Evolutionary conservation across 441 rosid species (phyloP), one percentile per base, ranked within the genome.

Genomic region (Macaranga tanarius): DNA sequence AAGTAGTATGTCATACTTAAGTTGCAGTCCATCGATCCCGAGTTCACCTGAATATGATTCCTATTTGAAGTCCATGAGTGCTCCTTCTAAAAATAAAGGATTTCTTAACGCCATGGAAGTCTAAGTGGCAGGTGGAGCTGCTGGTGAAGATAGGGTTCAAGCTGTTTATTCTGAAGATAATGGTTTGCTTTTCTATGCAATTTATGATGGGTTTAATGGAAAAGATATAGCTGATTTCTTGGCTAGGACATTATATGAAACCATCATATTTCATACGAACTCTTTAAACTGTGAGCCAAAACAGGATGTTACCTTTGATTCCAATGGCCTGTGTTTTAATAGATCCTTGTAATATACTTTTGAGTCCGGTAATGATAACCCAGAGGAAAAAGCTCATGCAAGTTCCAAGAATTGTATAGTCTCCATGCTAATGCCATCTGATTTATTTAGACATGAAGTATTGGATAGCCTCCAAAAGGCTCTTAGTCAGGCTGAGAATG

Each of bases 211-310:
- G 5, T 92, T 95, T 67, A 95, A 95, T 66, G 98, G 99, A 61
- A 86, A 97, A 76, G 99, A 92, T 79, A 98, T 98, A 10, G 98
- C 98, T 77, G 98, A 95, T 85, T 95, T 92, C 87, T 84, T 92
- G 73, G 96, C 97, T 28, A 96, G 95, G 62, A 95, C 98, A 56
- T 79, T 95, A 70, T 95, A 91, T 51, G 97, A 95, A 79, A 84
- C 84, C 65, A 84, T 95, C 75, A 81, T 86, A 64, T 84, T 73
- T 69, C 80, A 85, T 70, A 81, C 88, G 11, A 86, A 82, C 78
- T 73, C 86, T 34, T 81, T 87, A 62, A 89, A 86, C 64, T 75
- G 76, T 74, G 90, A 92, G 54, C 77, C 80, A 64, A 84, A 88
- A 70, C 84, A 82, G 45, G 82, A 81, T 67, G 75, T 66, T 58